phyloP scores from a whole-genome alignment of 2,329 filamentous ascomycete genomes.

The Pyrenophora graminea region DNA sequence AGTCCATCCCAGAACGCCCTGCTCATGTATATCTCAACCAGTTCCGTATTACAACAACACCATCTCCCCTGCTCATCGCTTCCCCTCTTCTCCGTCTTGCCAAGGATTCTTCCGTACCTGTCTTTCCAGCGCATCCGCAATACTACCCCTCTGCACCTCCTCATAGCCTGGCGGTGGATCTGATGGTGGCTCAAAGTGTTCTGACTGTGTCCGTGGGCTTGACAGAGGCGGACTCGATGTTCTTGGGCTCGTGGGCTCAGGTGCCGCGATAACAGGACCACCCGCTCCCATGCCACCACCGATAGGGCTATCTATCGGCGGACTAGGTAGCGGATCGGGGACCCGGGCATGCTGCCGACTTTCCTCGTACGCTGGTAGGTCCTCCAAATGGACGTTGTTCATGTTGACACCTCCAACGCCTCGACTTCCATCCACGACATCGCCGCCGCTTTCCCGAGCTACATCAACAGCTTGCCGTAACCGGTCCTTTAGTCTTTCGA shows the following conservation, averaged over 20 bases:
- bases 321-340: conserved; percentile 38
- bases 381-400: conserved; percentile 75
- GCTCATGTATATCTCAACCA: conserved; percentile 19
- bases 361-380: conserved; percentile 84
- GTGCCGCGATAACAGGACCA: conserved; percentile 21
- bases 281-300: conserved; percentile 16
- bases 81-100: conserved; percentile 16
- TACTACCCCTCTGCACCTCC: conserved; percentile 81
- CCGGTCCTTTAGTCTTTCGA: conserved; percentile 82
- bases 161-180: conserved; percentile 92
- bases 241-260: conserved; percentile 26
- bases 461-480: conserved; percentile 79
- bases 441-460: conserved; percentile 65
- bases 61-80: conserved; percentile 17
- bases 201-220: conserved; percentile 32
- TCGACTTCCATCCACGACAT: conserved; percentile 49
- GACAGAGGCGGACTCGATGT: conserved; percentile 35
- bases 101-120: conserved; percentile 36
- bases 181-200: conserved; percentile 57
- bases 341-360: conserved; percentile 48
- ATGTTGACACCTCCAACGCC: conserved; percentile 58
- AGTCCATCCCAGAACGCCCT: conserved; percentile 30
- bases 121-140: conserved; percentile 72
- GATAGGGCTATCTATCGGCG: conserved; percentile 16
- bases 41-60: conserved; percentile 2